Evolutionary conservation across 2,329 filamentous ascomycete genomes (phyloP).

Genomic region (Hypoxylon sp.): DNA sequence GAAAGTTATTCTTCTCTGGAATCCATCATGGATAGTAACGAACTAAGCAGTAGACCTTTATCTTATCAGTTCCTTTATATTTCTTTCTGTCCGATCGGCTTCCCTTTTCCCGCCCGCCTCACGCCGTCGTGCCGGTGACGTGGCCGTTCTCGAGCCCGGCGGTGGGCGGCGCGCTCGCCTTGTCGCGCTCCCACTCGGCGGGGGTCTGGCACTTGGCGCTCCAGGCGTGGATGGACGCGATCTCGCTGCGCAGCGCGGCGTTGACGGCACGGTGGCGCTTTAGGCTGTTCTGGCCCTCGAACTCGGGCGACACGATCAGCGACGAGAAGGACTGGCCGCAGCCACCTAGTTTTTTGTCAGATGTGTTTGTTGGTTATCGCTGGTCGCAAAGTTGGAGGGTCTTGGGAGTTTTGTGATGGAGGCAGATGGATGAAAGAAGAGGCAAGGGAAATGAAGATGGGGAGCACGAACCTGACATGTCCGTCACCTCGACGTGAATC

Average conservation of each 20-base stretch:
- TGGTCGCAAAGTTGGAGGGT: too few species aligned
- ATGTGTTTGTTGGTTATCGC: too few species aligned
- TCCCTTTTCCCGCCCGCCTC: constrained; percentile 13
- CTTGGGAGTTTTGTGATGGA: background rate
- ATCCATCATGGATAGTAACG: too few species aligned
- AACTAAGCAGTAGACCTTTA: too few species aligned
- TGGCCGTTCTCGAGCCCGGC: constrained; percentile 55
- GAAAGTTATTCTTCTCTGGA: background rate
- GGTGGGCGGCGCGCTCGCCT: constrained; percentile 50
- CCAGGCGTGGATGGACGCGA: constrained; percentile 92
- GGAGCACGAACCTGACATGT: constrained; percentile 79
- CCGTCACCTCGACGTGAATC: constrained; percentile 83
- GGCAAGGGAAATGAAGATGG: constrained; percentile 8
- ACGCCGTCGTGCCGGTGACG: constrained; percentile 51
- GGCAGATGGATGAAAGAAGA: constrained; percentile 6
- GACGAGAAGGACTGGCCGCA: constrained; percentile 69
- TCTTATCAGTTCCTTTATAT: background rate
- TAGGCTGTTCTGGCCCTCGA: constrained; percentile 76
- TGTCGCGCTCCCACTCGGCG: constrained; percentile 82
- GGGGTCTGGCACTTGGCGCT: constrained; percentile 93
- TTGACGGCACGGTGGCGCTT: constrained; percentile 90
- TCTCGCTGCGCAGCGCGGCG: constrained; percentile 81
- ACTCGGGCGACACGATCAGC: constrained; percentile 69
- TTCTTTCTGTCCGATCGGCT: background rate
- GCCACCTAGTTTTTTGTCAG: constrained; percentile 62